Conservation (phyloP, 2,329 filamentous ascomycete genomes). For the Lachnellula cervina region DNA sequence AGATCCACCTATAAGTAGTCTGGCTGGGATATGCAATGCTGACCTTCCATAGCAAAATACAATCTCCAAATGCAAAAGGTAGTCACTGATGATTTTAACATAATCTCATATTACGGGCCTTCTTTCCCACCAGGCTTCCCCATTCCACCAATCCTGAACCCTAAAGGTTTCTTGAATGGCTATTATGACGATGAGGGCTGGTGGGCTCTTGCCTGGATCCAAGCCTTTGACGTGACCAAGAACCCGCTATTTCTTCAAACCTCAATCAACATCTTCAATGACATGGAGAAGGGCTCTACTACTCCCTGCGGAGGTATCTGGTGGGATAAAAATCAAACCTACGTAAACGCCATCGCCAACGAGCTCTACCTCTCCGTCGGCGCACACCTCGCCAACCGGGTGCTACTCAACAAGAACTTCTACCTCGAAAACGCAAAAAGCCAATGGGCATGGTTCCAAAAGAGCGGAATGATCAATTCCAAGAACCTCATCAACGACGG, state of each 20-base stretch:
- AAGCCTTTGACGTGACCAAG: constrained; percentile 50
- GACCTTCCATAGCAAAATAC: constrained; percentile 2
- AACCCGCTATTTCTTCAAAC: constrained; percentile 47
- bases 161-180: constrained; percentile 44
- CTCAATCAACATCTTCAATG: constrained; percentile 49
- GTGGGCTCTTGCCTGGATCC: constrained; percentile 60
- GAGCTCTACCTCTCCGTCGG: constrained; percentile 52
- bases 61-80: constrained; percentile 27
- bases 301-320: constrained; percentile 46
- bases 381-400: constrained; percentile 50
- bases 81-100: constrained; percentile 20
- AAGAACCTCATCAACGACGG: constrained; percentile 50
- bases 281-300: constrained; percentile 48
- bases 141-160: constrained; percentile 9
- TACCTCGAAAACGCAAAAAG: constrained; percentile 50
- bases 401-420: constrained; percentile 47
- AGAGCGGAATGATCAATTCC: constrained; percentile 43
- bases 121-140: not conserved
- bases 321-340: constrained; percentile 51
- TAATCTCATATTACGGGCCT: constrained; percentile 11
- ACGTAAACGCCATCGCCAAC: constrained; percentile 55
- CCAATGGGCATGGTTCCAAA: constrained; percentile 48
- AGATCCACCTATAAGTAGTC: not conserved
- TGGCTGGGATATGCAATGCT: not conserved
- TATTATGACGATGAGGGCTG: constrained; percentile 59